Conservation (phyloP, 768 basidiomycete species). For the Phaffia australis region DNA sequence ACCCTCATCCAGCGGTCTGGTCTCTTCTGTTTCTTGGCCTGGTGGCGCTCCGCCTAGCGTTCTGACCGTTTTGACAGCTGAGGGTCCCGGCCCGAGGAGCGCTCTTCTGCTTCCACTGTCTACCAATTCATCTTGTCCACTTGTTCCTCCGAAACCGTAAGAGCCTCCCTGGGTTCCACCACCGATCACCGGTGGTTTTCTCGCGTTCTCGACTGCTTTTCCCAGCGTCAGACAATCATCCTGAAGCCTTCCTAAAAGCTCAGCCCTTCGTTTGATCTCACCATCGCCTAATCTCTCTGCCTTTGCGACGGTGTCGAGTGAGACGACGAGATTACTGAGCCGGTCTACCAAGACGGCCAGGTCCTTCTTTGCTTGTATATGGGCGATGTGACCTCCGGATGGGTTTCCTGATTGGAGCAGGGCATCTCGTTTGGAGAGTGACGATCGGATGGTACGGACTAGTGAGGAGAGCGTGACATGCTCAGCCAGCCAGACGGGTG, state of each 20-base stretch:
- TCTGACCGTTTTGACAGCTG: conserved; percentile 39
- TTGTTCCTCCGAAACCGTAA: conserved; percentile 37
- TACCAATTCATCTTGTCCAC: not conserved
- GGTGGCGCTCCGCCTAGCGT: conserved; percentile 60
- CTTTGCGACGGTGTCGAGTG: conserved; percentile 41
- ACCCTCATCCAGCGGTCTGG: conserved; percentile 73
- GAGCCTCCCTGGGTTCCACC: conserved; percentile 35
- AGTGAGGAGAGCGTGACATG: conserved; percentile 64
- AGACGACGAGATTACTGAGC: conserved; percentile 58
- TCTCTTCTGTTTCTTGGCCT: conserved; percentile 67
- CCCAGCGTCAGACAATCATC: conserved; percentile 48
- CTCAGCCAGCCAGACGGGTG: conserved; percentile 72
- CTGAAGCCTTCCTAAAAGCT: conserved; percentile 75
- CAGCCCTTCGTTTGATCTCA: conserved; percentile 78
- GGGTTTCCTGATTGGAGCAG: conserved; percentile 34
- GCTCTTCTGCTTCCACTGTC: conserved; percentile 48
- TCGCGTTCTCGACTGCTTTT: conserved; percentile 17
- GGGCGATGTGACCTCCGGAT: conserved; percentile 48
- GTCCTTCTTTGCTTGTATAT: conserved; percentile 41
- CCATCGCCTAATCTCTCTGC: conserved; percentile 71
- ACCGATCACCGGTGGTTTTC: conserved; percentile 35
- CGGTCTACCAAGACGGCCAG: conserved; percentile 39
- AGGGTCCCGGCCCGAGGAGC: conserved; percentile 44
- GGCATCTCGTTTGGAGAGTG: conserved; percentile 71
- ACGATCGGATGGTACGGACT: conserved; percentile 69